Base-by-base conservation (phyloP, 768 basidiomycete species). In the Ramaria sp. region DNA sequence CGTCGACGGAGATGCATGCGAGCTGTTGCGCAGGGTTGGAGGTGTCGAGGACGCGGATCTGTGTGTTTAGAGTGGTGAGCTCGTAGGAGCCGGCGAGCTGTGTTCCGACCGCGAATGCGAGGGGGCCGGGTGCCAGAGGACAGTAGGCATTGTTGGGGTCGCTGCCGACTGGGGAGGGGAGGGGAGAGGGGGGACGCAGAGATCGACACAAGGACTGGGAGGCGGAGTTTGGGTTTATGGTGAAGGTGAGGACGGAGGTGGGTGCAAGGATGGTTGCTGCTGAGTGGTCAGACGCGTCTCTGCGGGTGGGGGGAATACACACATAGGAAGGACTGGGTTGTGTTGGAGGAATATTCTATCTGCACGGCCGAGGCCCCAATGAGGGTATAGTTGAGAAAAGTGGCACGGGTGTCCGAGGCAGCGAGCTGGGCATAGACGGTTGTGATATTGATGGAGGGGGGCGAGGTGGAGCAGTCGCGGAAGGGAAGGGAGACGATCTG, bases 31-130 rank as follows among this genome's bases (percentile, higher is more conserved):
- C 79, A 42, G 78, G 82, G 3, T 55, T 48, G 6, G 71, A 65
- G 0, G 93, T 83, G 69, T 99, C 96, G 22, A 98, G 85, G 7
- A 93, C 86, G 44, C 89, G 83, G 22, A 99, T 69, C 20, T 82
- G 82, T 1, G 94, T 96, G 58, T 78, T 75, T 54, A 95, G 75
- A 9, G 94, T 94, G 12, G 88, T 88, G 42, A 98, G 73, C 15
- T 82, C 78, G 63, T 86, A 85, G 16, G 83, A 75, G 28, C 52
- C 42, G 10, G 8, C 6, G 52, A 54, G 52, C 13, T 6, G 13
- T 10, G 52, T 54, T 8, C 64, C 61, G 10, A 88, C 73, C 22
- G 88, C 79, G 63, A 98, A 79, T 1, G 83, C 94, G 62, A 96
- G 83, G 1, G 81, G 78, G 1, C 95, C 95, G 3, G 82, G 73